These are phyloP conservation scores for Neofusicoccum umdonicola DNA, from an alignment of 2,329 filamentous ascomycete species.

Conservation along the genomic window DNA sequence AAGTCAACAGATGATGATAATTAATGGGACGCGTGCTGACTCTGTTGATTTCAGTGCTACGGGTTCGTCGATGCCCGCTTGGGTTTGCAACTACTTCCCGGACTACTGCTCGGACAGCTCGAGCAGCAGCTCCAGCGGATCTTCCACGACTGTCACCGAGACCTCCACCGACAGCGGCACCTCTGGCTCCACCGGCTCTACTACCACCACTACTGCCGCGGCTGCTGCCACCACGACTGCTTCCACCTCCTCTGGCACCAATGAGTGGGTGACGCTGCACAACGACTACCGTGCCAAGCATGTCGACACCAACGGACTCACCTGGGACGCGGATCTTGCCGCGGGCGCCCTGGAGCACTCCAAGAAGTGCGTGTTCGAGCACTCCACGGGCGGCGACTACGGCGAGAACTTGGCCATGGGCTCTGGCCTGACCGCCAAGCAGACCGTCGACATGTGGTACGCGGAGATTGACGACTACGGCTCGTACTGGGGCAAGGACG, in stretches of 20 bases:
- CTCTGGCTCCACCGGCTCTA: not conserved
- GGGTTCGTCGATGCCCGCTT: not conserved
- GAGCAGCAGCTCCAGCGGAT: not conserved
- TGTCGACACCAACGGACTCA: slow-evolving; percentile 60
- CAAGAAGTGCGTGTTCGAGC: slow-evolving; percentile 73
- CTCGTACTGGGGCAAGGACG: slow-evolving; percentile 58
- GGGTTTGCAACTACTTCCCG: not conserved
- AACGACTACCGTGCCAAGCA: slow-evolving; percentile 85
- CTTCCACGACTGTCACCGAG: not conserved
- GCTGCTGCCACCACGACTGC: not conserved
- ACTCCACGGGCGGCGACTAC: slow-evolving; percentile 58
- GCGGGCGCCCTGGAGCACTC: slow-evolving; percentile 59
- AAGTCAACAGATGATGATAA: not conserved
- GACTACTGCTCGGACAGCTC: not conserved
- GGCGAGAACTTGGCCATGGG: slow-evolving; percentile 90
- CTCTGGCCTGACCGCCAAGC: slow-evolving; percentile 63
- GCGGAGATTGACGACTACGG: slow-evolving; percentile 63
- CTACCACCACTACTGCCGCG: not conserved
- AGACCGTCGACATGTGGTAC: slow-evolving; percentile 88
- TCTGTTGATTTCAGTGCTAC: too few species aligned
- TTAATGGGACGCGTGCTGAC: too few species aligned
- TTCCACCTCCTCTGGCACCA: not conserved
- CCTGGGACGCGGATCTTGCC: slow-evolving; percentile 65
- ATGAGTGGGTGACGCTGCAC: slow-evolving; percentile 43
- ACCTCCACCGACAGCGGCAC: not conserved